Base-by-base conservation (phyloP, 768 basidiomycete species). In the Mycena epipterygia region DNA sequence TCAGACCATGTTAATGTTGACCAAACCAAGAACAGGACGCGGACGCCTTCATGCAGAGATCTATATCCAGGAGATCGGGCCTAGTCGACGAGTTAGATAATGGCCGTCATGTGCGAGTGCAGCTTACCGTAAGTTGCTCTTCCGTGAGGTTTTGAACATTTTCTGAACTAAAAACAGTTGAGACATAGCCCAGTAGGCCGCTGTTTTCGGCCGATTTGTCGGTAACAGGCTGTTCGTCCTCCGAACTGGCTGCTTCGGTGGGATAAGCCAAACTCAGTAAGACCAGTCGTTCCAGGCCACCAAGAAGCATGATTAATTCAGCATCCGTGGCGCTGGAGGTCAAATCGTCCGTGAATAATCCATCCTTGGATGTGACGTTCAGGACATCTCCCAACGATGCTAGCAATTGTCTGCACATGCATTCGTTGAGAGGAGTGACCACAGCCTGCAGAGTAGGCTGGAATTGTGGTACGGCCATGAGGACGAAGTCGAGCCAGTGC, bases 401-500 rank as follows among this genome's bases (percentile, higher is more conserved):
- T 19, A 86, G 85, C 29, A 97, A 79, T 71, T 95, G 95, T 44
- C 87, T 84, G 76, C 93, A 93, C 68, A 97, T 78, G 74, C 94
- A 93, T 68, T 95, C 95, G 69, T 88, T 91, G 32, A 99, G 84
- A 2, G 95, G 92, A 3, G 88, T 82, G 27, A 97, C 84, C 39
- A 91, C 86, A 13, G 87, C 83, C 59, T 91, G 89, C 1, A 95
- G 82, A 2, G 89, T 84, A 23, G 91, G 90, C 67, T 93, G 92
- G 76, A 96, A 94, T 74, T 95, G 94, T 5, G 95, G 91, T 21
- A 97, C 83, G 1, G 95, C 94, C 91, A 95, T 94, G 62, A 97
- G 87, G 68, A 98, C 87, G 78, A 99, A 99, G 78, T 99, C 97
- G 30, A 99, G 86, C 97, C 97, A 99, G 75, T 98, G 95, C 76